Conservation (phyloP, 2,329 filamentous ascomycete species). For the Fusarium torreyae region DNA sequence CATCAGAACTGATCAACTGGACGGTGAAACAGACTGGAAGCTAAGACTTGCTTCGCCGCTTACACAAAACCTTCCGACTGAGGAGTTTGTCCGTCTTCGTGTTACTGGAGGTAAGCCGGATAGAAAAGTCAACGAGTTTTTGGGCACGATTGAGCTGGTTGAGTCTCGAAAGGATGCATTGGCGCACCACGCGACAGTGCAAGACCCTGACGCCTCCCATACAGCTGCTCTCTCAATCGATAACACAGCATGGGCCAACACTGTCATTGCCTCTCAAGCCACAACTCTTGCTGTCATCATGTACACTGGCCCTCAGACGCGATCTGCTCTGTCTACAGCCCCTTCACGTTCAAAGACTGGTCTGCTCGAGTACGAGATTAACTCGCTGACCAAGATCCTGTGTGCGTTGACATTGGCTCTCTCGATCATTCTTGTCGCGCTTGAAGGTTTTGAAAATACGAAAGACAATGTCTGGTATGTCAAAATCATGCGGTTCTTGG, state of each 20-base stretch:
- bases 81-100: constrained; percentile 78
- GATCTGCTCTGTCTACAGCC: constrained; percentile 93
- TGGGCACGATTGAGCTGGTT: constrained; percentile 86
- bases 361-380: constrained; percentile 95
- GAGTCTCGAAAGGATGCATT: constrained; percentile 67
- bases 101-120: constrained; percentile 92
- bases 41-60: constrained; percentile 88
- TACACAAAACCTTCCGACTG: constrained; percentile 81
- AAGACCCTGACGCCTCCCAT: constrained; percentile 59
- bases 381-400: constrained; percentile 95
- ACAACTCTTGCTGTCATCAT: constrained; percentile 90
- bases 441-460: constrained; percentile 83
- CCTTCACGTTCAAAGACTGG: constrained; percentile 95
- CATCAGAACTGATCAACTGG: constrained; percentile 95
- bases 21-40: constrained; percentile 99
- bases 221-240: constrained; percentile 89
- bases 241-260: constrained; percentile 99
- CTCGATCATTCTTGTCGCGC: constrained; percentile 88
- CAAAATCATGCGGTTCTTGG: constrained; percentile 97
- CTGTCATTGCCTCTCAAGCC: constrained; percentile 93
- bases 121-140: constrained; percentile 93
- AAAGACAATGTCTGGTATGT: constrained; percentile 87
- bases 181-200: constrained; percentile 57
- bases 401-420: constrained; percentile 89
- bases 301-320: constrained; percentile 94